Percentiles rank a stretch among this genome's conserved stretches.
Conservation (phyloP, 805 yeast species). For the Sugiyamaella marilandica region DNA sequence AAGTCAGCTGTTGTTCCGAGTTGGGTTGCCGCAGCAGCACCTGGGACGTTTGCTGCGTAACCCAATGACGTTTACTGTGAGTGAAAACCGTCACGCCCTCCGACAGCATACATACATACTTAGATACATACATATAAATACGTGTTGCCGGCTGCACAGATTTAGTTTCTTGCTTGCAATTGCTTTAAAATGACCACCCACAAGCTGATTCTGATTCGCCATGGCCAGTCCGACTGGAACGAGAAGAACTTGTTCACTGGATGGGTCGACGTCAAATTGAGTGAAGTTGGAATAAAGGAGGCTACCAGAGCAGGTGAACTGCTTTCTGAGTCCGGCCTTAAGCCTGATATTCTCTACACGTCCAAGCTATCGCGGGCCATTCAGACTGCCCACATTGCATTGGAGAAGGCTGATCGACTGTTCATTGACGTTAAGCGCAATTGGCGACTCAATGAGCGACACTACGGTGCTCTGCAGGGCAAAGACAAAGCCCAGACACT, state of each 20-base stretch:
- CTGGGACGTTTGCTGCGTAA: no score
- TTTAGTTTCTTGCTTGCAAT: no score
- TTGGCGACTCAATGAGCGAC: slow-evolving; percentile 99
- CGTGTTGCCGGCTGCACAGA: neutral
- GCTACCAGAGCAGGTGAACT: slow-evolving; percentile 92
- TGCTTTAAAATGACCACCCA: slow-evolving; percentile 6
- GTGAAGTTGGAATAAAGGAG: slow-evolving; percentile 80
- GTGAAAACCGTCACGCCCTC: neutral
- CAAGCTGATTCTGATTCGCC: slow-evolving; percentile 89
- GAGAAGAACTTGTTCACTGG: slow-evolving; percentile 97
- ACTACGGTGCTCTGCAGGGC: slow-evolving; percentile 98
- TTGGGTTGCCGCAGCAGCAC: neutral
- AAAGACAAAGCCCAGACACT: slow-evolving; percentile 94
- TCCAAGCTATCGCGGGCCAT: slow-evolving; percentile 91
- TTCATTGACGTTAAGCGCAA: slow-evolving; percentile 90
- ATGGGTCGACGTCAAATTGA: slow-evolving; percentile 92
- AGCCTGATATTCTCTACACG: slow-evolving; percentile 86
- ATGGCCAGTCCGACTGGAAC: slow-evolving; percentile 99
- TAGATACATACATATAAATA: neutral
- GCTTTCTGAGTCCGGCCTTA: slow-evolving; percentile 76
- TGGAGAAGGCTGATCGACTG: slow-evolving; percentile 77
- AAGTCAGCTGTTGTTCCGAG: neutral
- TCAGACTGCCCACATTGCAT: slow-evolving; percentile 94
- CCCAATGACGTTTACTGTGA: neutral
- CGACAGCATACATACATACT: neutral